A percentile compares a stretch with the other conserved stretches of the same genome.
Conservation (phyloP, 164 flowering plant species). For the Buxus sempervirens region DNA sequence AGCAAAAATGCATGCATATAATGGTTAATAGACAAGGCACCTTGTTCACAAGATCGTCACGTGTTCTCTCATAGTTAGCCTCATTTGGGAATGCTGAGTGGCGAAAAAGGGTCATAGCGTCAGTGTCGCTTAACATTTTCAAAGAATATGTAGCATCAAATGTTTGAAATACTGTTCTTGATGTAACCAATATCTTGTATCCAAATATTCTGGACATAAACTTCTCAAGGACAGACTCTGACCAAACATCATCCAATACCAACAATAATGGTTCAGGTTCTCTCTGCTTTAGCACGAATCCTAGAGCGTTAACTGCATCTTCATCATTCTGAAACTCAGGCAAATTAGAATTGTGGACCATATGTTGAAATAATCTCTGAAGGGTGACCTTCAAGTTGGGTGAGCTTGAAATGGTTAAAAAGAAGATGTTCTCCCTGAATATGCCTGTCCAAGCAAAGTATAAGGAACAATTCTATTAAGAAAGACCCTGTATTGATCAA, state of each 20-base stretch:
- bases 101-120: slow-evolving; percentile 35
- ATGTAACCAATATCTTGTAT: slow-evolving; percentile 45
- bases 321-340: slow-evolving; percentile 18
- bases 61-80: slow-evolving; percentile 7
- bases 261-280: slow-evolving; percentile 19
- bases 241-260: slow-evolving; percentile 45
- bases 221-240: slow-evolving; percentile 26
- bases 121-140: slow-evolving; percentile 23
- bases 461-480: background rate
- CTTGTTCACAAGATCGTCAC: slow-evolving; percentile 20
- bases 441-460: slow-evolving; percentile 8
- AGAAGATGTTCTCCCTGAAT: slow-evolving; percentile 17
- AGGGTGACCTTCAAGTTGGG: slow-evolving; percentile 14
- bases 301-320: slow-evolving; percentile 24
- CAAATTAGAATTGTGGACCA: background rate
- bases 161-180: slow-evolving; percentile 32
- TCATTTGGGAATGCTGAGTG: slow-evolving; percentile 20
- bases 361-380: slow-evolving; percentile 12
- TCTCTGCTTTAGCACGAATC: slow-evolving; percentile 13
- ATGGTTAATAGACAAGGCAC: slow-evolving; percentile 6
- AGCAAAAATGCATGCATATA: background rate
- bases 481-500: too few species aligned
- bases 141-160: slow-evolving; percentile 23
- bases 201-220: slow-evolving; percentile 10
- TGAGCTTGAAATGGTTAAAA: slow-evolving; percentile 17